A percentile compares a stretch with the other conserved stretches of the same genome.
phyloP scores from a whole-genome alignment of 2,329 filamentous ascomycete genomes.

The Penicillium rolfsii region DNA sequence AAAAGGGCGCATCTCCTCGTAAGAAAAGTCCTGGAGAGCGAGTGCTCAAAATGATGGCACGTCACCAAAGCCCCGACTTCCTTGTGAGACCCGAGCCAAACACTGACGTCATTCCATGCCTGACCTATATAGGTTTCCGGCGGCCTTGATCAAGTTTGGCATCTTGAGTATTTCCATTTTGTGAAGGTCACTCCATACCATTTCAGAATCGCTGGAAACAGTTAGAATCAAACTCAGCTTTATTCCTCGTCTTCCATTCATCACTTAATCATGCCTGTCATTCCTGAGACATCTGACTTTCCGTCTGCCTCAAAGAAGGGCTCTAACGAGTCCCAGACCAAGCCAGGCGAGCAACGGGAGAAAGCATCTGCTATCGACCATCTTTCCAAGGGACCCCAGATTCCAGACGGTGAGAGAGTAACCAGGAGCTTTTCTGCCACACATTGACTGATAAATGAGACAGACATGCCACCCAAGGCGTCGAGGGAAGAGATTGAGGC shows the following conservation, averaged over 20 bases:
- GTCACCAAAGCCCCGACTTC: neutral
- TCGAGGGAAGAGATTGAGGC: slow-evolving; percentile 69
- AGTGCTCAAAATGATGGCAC: neutral
- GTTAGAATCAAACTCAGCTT: neutral
- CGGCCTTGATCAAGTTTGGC: neutral
- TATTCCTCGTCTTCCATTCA: neutral
- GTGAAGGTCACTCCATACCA: neutral
- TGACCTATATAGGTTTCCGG: slow-evolving; percentile 18
- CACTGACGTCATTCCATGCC: slow-evolving; percentile 27
- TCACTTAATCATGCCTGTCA: slow-evolving; percentile 34
- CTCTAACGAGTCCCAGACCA: slow-evolving; percentile 23
- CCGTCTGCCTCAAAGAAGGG: slow-evolving; percentile 26
- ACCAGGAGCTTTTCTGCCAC: slow-evolving; percentile 11
- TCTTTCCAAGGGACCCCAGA: slow-evolving; percentile 51
- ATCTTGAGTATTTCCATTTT: too few species aligned
- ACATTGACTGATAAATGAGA: slow-evolving; percentile 3
- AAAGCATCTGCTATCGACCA: slow-evolving; percentile 41
- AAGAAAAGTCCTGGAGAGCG: neutral
- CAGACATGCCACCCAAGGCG: slow-evolving; percentile 48
- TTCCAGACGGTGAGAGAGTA: slow-evolving; percentile 43
- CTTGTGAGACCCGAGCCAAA: slow-evolving; percentile 5
- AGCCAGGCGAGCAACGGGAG: slow-evolving; percentile 38
- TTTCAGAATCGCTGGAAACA: too few species aligned
- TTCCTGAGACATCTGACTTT: slow-evolving; percentile 34
- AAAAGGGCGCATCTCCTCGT: too few species aligned